Evolutionary conservation across 441 rosid genomes (phyloP).

Genomic region (Croton setiger): DNA sequence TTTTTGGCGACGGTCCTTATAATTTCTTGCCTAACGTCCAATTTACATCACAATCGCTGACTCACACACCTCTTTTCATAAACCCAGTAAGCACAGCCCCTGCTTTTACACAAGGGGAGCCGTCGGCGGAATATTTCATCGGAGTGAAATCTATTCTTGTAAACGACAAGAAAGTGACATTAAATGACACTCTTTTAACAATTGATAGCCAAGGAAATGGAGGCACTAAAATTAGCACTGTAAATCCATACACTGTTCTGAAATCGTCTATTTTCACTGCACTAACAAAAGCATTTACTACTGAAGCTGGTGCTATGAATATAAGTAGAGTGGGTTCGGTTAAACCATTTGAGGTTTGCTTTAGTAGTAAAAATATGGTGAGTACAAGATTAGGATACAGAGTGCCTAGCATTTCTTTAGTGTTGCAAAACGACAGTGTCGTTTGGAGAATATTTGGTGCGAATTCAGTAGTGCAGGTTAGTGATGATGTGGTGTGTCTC

Average conservation of each 20-base stretch:
- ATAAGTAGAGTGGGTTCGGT: constrained; percentile 43
- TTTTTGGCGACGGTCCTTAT: constrained; percentile 64
- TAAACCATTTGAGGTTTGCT: constrained; percentile 60
- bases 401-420: constrained; percentile 59
- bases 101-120: constrained; percentile 42
- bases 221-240: constrained; percentile 77
- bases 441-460: constrained; percentile 63
- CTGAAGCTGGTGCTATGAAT: constrained; percentile 32
- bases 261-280: constrained; percentile 53
- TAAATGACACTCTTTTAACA: constrained; percentile 42
- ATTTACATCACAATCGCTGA: constrained; percentile 31
- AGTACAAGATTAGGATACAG: constrained; percentile 55
- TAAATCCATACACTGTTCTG: constrained; percentile 60
- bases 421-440: constrained; percentile 44
- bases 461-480: constrained; percentile 65
- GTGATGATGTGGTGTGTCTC: constrained; percentile 46
- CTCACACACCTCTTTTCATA: constrained; percentile 49
- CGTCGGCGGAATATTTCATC: constrained; percentile 63
- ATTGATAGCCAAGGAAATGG: constrained; percentile 48
- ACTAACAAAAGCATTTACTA: constrained; percentile 37
- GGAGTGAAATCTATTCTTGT: constrained; percentile 43
- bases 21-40: constrained; percentile 46
- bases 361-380: constrained; percentile 30
- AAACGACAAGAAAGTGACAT: constrained; percentile 27
- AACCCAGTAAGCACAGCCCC: constrained; percentile 65